phyloP scores from a whole-genome alignment of 2,329 filamentous ascomycete species.

The Pseudomassariella vexata region DNA sequence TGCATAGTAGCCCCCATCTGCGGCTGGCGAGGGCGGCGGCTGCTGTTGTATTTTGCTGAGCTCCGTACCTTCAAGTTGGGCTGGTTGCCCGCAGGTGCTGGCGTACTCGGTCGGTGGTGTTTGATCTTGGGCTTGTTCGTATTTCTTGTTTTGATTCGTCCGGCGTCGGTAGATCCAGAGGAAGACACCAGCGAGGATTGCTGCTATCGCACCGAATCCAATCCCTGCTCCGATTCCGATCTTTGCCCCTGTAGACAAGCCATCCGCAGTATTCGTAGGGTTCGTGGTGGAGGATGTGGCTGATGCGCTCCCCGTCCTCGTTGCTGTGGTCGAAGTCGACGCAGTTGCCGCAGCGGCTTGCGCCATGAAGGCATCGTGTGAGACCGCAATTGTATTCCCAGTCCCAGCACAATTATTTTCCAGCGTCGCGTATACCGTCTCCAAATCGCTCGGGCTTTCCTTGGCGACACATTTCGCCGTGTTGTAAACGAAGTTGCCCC shows the following conservation, averaged over 20 bases:
- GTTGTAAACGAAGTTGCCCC: slow-evolving; percentile 41
- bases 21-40: background rate
- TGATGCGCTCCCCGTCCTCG: too few species aligned
- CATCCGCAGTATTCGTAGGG: slow-evolving; percentile 6
- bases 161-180: slow-evolving; percentile 18
- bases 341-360: slow-evolving; percentile 20
- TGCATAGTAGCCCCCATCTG: slow-evolving; percentile 2
- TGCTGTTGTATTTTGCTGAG: too few species aligned
- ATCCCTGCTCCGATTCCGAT: slow-evolving; percentile 35
- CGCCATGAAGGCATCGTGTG: slow-evolving; percentile 33
- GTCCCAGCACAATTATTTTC: slow-evolving; percentile 36
- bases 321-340: slow-evolving; percentile 5
- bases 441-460: slow-evolving; percentile 28
- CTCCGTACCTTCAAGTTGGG: too few species aligned
- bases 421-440: slow-evolving; percentile 38
- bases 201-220: slow-evolving; percentile 18
- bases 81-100: background rate
- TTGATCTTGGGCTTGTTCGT: too few species aligned
- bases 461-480: slow-evolving; percentile 40
- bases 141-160: background rate
- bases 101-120: slow-evolving; percentile 1
- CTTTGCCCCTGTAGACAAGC: slow-evolving; percentile 29
- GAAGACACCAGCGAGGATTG: slow-evolving; percentile 19
- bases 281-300: slow-evolving; percentile 11
- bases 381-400: slow-evolving; percentile 35